These are phyloP conservation scores for Herpetomonas tarakana DNA, from an alignment of 208 protist genomes.

Conservation along the genomic window DNA sequence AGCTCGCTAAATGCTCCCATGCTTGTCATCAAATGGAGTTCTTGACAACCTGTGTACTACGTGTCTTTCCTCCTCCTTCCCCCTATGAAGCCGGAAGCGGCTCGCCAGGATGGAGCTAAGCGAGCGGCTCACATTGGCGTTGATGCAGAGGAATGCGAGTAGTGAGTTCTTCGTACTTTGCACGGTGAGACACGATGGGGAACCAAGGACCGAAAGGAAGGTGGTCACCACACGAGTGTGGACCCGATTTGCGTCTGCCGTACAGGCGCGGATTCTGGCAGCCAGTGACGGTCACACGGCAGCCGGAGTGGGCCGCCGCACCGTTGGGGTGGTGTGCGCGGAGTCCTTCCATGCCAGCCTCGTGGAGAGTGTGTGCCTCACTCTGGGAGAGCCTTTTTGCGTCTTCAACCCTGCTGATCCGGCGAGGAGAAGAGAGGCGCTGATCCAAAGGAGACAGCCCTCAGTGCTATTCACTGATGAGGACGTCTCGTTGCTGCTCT, in stretches of 20 bases:
- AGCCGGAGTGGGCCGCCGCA: constrained; percentile 15
- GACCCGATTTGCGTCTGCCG: constrained; percentile 8
- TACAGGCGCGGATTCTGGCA: constrained; percentile 6
- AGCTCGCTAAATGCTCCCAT: too few relatives aligned
- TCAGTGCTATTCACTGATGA: constrained; percentile 13
- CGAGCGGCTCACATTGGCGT: too few relatives aligned
- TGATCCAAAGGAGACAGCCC: constrained; percentile 18
- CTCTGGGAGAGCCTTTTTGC: constrained; percentile 34
- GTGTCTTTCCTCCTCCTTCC: too few relatives aligned
- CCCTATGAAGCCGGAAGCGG: too few relatives aligned
- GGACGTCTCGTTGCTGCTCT: constrained; percentile 15
- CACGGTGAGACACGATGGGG: too few relatives aligned
- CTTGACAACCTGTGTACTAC: too few relatives aligned
- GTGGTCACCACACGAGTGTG: constrained; percentile 14
- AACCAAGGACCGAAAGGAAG: background rate
- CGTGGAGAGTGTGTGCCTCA: constrained; percentile 42
- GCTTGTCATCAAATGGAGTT: too few relatives aligned
- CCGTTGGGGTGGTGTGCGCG: constrained; percentile 28
- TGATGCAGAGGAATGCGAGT: too few relatives aligned
- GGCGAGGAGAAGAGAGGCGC: constrained; percentile 17
- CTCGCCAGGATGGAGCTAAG: too few relatives aligned
- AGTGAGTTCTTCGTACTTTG: too few relatives aligned
- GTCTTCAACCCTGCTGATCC: constrained; percentile 42
- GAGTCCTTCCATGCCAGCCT: constrained; percentile 48
- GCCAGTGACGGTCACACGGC: too few relatives aligned